Base-by-base conservation (phyloP, 2,329 filamentous ascomycete genomes). In the Xylariales sp. region DNA sequence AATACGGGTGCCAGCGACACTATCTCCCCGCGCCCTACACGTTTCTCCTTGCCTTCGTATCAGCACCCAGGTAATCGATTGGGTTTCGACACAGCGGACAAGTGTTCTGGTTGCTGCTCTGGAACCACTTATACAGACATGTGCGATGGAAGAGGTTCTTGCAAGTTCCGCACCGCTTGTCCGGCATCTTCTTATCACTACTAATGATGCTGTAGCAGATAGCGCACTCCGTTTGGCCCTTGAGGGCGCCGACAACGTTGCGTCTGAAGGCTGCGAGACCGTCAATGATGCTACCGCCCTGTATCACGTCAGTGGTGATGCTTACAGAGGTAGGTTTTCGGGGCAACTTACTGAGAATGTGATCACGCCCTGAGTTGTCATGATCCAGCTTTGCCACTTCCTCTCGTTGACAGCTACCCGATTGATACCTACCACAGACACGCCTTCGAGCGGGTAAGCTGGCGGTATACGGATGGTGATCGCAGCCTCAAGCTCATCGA, bases 161-260 rank as follows among this genome's bases (percentile, higher is more conserved):
- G 74, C 93, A 98, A 2, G 91, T 97, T 34, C 77, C 73, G 62
- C 93, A 98, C 41, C 80, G 75, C 73, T 97, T 97, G 61, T 93
- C 91, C 0, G 93, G 93, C 61, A 95, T 80, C 63, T 86, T 85
- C 70, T 87, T 87, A 61, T 96, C 90, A 6, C 79, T 80, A 14
- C 88, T 88, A 49, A 98, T 88, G 57, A 98, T 89, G 45, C 84
- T 89, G 69, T 97, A 97, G 70, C 91, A 97, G 59, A 97, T 97
- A 8, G 93, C 88, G 59, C 93, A 98, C 63, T 98, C 93, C 15
- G 78, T 86, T 64, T 97, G 90, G 25, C 90, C 93, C 67, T 95
- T 93, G 50, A 98, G 74, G 4, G 88, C 87, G 1, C 88, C 88
- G 11, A 84, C 78, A 10, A 98, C 84, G 61, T 97, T 97, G 48